Base-by-base conservation (phyloP, 192 early-diverging fungal genomes). In the Chytriomyces hyalinus region DNA sequence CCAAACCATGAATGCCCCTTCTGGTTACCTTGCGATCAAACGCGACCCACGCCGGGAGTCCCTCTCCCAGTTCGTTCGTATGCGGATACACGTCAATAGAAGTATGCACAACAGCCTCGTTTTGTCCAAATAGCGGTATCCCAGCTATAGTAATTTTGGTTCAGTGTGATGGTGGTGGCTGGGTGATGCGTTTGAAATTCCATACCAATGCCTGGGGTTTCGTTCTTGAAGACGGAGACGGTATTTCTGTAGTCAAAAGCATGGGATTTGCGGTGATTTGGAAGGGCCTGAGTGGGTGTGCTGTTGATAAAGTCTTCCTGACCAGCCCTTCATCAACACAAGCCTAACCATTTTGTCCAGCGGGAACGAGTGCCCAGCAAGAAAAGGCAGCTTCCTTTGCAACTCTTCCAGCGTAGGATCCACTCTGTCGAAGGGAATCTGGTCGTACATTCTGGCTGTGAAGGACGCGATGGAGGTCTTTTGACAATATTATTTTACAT, bases 191-290 rank as follows among this genome's bases (percentile, higher is more conserved):
- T 36, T 36, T 3, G 20, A 6, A 11, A 22, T 28, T 44, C n/a
- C 68, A 20, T 78, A 88, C 88, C 88, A 65, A 90, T 90, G 7
- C 89, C 89, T 0, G 83, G 82, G 6, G 80, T 80, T 51, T 85
- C 82, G 5, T 60, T 80, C 66, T 83, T 82, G 77, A 85, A 82
- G 4, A 90, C 82, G 17, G 87, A 65, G 0, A 87, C 87, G 7
- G 80, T 84, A 59, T 87, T 90, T 71, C 77, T 80, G 78, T 88
- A 87, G 67, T 90, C 89, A 50, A 90, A 88, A 6, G 86, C 84
- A 72, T 90, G 89, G 9, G 87, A 88, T 79, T 90, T 90, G 43
- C 89, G 80, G 66, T 87, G 75, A 65, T 86, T 85, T 49, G 80
- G 67, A 10, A 74, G 77, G 17, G 66, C 65, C 81, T 81, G 62